Evolutionary conservation across 495 filamentous ascomycete genomes (phyloP).

Genomic region (Penicillium turbatum): DNA sequence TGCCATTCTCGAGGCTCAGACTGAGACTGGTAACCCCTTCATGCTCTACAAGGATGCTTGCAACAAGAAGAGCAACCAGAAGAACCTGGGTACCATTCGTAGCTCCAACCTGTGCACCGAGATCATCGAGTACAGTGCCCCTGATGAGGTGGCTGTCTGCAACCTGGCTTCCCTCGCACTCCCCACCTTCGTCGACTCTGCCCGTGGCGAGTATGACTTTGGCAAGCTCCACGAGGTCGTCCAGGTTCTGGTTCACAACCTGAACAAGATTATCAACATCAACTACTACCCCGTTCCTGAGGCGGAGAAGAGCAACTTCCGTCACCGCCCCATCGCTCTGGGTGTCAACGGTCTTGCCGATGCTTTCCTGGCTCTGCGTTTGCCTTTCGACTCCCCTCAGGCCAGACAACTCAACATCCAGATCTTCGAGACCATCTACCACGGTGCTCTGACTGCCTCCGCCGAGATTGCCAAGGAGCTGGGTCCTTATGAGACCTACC

Average conservation of each 20-base stretch:
- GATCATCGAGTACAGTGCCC: conserved; percentile 94
- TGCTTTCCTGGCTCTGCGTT: conserved; percentile 92
- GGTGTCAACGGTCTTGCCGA: conserved; percentile 99
- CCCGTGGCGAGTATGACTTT: conserved; percentile 82
- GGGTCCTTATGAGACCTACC: conserved; percentile 83
- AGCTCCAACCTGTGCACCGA: conserved; percentile 99
- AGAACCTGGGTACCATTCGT: conserved; percentile 96
- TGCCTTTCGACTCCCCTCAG: conserved; percentile 94
- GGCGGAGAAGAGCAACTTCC: conserved; percentile 90
- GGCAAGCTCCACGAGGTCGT: conserved; percentile 89
- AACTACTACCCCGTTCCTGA: conserved; percentile 96
- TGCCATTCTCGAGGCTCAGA: conserved; percentile 94
- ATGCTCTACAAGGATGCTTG: conserved; percentile 99
- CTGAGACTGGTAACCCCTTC: conserved; percentile 97
- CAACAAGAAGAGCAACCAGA: conserved; percentile 99
- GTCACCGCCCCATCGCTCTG: conserved; percentile 89
- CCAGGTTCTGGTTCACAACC: conserved; percentile 81
- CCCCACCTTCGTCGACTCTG: conserved; percentile 81
- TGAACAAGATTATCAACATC: conserved; percentile 96
- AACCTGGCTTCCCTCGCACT: conserved; percentile 94
- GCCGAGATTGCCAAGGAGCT: conserved; percentile 75
- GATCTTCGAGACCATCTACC: conserved; percentile 99
- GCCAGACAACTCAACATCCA: conserved; percentile 92
- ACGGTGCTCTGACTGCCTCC: conserved; percentile 87
- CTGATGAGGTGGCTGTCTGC: conserved; percentile 97